A percentile compares a stretch with the other conserved stretches of the same genome.
Conservation (phyloP, 371 early-diverging fungal genomes). For the Rhizopus arrhizus region DNA sequence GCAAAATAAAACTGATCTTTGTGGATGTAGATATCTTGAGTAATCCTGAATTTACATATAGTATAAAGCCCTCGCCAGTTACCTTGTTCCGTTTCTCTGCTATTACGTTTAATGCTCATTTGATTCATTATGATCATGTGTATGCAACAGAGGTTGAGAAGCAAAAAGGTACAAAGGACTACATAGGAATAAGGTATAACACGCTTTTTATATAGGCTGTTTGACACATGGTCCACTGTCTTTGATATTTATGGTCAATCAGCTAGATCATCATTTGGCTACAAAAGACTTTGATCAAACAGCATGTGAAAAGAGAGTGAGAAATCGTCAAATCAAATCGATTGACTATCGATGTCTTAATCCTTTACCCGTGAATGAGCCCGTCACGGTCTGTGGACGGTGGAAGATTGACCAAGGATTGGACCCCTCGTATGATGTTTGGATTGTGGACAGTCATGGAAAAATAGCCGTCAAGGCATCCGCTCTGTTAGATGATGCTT, state of each 20-base stretch:
- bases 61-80: constrained; percentile 63
- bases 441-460: constrained; percentile 64
- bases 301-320: neutral
- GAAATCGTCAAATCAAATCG: constrained; percentile 27
- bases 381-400: constrained; percentile 52
- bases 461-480: constrained; percentile 72
- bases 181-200: neutral
- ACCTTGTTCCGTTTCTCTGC: constrained; percentile 85
- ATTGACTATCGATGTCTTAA: constrained; percentile 70
- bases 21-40: neutral
- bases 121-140: constrained; percentile 78
- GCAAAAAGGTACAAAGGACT: constrained; percentile 54
- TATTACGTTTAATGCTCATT: constrained; percentile 82
- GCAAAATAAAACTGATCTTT: neutral
- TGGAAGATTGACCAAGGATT: constrained; percentile 25
- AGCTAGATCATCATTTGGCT: constrained; percentile 49
- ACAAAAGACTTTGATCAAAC: constrained; percentile 5
- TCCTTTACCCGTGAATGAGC: constrained; percentile 62
- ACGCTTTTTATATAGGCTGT: constrained; percentile 38
- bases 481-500: constrained; percentile 13
- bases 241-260: constrained; percentile 66
- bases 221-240: constrained; percentile 82
- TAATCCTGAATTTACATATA: constrained; percentile 55
- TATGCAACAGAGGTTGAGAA: constrained; percentile 74
- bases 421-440: constrained; percentile 48